Conservation (phyloP, 1,284 basidiomycete genomes). For the Volvariella surrecta region DNA sequence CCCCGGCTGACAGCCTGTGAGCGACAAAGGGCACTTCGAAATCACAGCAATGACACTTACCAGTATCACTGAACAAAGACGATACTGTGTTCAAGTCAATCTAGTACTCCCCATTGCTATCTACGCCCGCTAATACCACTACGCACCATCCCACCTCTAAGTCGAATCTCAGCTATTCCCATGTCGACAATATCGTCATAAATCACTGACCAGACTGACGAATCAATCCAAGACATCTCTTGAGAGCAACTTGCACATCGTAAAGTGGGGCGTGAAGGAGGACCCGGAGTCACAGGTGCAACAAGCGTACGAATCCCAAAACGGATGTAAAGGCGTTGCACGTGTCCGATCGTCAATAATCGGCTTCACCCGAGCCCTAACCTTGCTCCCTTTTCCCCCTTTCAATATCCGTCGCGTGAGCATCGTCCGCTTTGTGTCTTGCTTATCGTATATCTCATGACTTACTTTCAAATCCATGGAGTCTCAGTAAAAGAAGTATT, state of each 20-base stretch:
- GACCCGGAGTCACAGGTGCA: not conserved
- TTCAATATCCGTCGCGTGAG: not conserved
- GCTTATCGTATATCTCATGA: too few relatives aligned
- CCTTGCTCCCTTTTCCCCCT: not conserved
- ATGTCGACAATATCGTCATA: not conserved
- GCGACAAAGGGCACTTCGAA: too few relatives aligned
- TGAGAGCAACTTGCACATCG: not conserved
- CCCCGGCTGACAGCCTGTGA: too few relatives aligned
- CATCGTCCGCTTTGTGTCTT: too few relatives aligned
- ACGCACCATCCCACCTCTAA: not conserved
- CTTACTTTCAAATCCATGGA: too few relatives aligned
- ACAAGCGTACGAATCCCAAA: not conserved
- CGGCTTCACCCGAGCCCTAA: not conserved
- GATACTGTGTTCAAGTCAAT: not conserved
- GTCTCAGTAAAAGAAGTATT: too few relatives aligned
- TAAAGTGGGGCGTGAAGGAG: not conserved
- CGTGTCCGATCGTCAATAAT: not conserved
- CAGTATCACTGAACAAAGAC: too few relatives aligned
- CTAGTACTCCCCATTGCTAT: not conserved
- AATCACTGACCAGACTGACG: not conserved
- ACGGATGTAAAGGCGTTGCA: not conserved
- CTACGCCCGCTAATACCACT: not conserved
- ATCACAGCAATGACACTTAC: too few relatives aligned
- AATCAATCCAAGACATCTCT: not conserved
- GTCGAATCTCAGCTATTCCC: not conserved